Percentiles rank a stretch among this genome's conserved stretches.
Evolutionary conservation across 192 early-diverging fungal species (phyloP).

Genomic region (Backusella australiensis): DNA sequence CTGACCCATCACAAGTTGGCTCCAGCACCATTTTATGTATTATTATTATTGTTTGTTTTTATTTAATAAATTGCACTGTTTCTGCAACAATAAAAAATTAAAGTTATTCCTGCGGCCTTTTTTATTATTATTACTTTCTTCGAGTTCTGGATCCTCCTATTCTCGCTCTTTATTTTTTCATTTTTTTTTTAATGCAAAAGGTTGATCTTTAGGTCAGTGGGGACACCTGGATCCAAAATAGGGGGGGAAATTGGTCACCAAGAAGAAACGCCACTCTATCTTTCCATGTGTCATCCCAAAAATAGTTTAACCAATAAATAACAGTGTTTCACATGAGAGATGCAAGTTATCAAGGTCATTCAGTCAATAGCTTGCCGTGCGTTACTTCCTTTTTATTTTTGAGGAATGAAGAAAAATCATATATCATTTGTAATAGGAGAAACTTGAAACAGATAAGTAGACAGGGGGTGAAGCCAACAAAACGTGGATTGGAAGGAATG

Average conservation of each 20-base stretch:
- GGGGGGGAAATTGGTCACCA: background rate
- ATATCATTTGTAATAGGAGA: background rate
- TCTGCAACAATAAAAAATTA: background rate
- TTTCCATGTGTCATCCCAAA: background rate
- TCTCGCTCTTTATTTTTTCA: background rate
- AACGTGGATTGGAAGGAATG: background rate
- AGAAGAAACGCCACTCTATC: background rate
- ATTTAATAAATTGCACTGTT: background rate
- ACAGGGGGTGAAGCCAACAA: background rate
- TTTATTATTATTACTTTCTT: background rate
- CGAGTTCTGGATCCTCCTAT: background rate
- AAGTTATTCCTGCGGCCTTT: background rate
- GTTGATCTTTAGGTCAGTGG: constrained; percentile 1
- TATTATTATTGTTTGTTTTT: background rate
- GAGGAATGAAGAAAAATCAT: background rate
- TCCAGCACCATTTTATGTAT: background rate
- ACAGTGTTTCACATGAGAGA: background rate
- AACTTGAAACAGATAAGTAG: background rate
- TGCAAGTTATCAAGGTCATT: constrained; percentile 3
- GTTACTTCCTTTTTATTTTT: background rate
- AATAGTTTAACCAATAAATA: background rate
- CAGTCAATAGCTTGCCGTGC: background rate
- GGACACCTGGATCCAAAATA: background rate
- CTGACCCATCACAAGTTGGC: background rate
- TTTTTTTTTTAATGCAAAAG: background rate